phyloP scores from a whole-genome alignment of 441 rosid genomes.

The Adansonia rubrostipa region DNA sequence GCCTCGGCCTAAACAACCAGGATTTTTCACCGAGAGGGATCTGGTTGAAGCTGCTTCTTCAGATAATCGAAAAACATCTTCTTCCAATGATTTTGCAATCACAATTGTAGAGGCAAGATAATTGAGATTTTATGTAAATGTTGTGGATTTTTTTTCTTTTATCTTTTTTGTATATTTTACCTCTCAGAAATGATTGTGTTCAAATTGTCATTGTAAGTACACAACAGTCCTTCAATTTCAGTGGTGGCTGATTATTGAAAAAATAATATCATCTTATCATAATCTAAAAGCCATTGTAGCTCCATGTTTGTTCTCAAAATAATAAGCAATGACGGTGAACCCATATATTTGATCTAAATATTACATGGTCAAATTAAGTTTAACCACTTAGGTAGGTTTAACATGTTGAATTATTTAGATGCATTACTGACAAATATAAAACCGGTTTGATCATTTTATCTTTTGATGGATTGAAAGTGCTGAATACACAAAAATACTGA shows the following conservation, averaged over 20 bases:
- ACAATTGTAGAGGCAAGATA: background rate
- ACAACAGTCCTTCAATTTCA: background rate
- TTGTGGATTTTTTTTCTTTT: background rate
- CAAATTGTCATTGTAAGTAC: background rate
- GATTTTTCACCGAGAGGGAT: conserved; percentile 30
- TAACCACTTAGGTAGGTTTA: no score
- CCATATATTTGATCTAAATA: no score
- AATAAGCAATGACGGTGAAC: no score
- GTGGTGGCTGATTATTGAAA: no score
- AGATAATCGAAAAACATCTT: no score
- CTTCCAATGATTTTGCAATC: conserved; percentile 4
- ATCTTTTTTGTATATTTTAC: background rate
- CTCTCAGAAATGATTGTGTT: background rate
- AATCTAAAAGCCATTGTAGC: background rate
- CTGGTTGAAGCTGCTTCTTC: background rate
- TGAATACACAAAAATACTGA: no score
- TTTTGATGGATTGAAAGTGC: no score
- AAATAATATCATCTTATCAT: background rate
- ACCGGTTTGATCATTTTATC: no score
- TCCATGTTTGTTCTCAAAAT: no score
- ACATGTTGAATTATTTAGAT: no score
- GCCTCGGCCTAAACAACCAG: conserved; percentile 30
- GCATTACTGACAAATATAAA: no score
- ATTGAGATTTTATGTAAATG: background rate
- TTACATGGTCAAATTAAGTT: no score